A percentile compares a stretch with the other conserved stretches of the same genome.
phyloP scores from a whole-genome alignment of 2,329 filamentous ascomycete genomes.

The Colletotrichum liriopes region DNA sequence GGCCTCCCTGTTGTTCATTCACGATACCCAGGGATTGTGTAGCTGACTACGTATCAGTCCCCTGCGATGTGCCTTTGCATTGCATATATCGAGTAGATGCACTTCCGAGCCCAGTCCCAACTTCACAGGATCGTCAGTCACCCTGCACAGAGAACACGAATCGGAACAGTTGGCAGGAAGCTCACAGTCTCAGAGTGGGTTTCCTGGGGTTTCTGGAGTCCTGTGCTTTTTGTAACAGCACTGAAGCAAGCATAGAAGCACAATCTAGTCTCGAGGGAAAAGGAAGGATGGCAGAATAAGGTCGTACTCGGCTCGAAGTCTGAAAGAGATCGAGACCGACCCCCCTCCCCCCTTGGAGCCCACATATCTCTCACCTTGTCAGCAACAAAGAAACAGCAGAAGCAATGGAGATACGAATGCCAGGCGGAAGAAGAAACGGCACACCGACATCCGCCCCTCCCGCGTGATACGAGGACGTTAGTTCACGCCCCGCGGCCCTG shows the following conservation, averaged over 20 bases:
- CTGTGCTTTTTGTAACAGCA: neutral
- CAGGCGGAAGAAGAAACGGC: neutral
- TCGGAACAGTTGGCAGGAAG: too few species aligned
- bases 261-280: neutral
- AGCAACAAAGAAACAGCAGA: neutral
- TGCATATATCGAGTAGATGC: neutral
- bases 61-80: neutral
- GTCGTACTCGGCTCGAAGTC: too few species aligned
- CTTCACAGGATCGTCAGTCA: neutral
- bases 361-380: neutral
- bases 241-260: neutral
- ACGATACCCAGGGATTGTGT: neutral
- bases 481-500: neutral
- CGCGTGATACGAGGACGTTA: neutral
- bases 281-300: neutral
- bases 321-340: neutral
- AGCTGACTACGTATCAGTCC: neutral
- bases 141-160: neutral
- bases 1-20: neutral
- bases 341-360: neutral
- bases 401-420: too few species aligned
- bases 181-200: neutral
- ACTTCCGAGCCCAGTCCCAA: neutral
- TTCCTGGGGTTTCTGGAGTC: neutral
- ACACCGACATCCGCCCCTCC: too few species aligned